Evolutionary conservation across 2,329 filamentous ascomycete species (phyloP).

Genomic region (Talaromyces funiculosus): DNA sequence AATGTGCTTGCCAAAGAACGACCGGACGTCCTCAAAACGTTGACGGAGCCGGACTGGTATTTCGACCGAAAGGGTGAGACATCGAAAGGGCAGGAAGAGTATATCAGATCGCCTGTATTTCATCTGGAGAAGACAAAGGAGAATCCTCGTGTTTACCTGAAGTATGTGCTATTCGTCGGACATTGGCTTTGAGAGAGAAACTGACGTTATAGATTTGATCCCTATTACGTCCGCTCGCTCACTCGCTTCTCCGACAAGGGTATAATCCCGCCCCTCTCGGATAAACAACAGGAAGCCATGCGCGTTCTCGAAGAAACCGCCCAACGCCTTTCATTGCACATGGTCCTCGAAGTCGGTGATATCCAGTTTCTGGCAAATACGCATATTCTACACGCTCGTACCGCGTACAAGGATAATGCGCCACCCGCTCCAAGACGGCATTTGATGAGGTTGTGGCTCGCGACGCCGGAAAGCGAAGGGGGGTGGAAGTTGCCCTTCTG

Average conservation of each 20-base stretch:
- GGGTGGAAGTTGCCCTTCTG: conserved; percentile 81
- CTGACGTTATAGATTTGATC: conserved; percentile 58
- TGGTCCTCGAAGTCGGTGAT: conserved; percentile 80
- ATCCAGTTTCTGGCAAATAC: conserved; percentile 81
- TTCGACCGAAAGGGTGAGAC: conserved; percentile 87
- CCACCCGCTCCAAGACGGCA: conserved; percentile 68
- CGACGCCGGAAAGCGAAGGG: conserved; percentile 73
- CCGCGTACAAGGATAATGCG: conserved; percentile 67
- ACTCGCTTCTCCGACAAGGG: conserved; percentile 67
- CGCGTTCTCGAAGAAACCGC: conserved; percentile 71
- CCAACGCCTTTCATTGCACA: conserved; percentile 67
- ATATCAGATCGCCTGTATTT: conserved; percentile 65
- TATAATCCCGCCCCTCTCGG: conserved; percentile 65
- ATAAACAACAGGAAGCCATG: conserved; percentile 63
- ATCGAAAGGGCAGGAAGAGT: conserved; percentile 67
- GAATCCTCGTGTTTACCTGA: conserved; percentile 66
- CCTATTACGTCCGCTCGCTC: conserved; percentile 76
- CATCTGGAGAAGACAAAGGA: conserved; percentile 64
- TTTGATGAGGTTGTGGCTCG: conserved; percentile 77
- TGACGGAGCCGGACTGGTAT: conserved; percentile 80
- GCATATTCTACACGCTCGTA: conserved; percentile 75
- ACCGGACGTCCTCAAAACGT: conserved; percentile 69
- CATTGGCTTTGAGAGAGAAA: not conserved
- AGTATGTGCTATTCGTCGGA: conserved; percentile 39
- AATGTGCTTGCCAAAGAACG: conserved; percentile 69